These are phyloP conservation scores for Fusarium aywerte DNA, from an alignment of 2,329 filamentous ascomycete genomes.

Conservation along the genomic window DNA sequence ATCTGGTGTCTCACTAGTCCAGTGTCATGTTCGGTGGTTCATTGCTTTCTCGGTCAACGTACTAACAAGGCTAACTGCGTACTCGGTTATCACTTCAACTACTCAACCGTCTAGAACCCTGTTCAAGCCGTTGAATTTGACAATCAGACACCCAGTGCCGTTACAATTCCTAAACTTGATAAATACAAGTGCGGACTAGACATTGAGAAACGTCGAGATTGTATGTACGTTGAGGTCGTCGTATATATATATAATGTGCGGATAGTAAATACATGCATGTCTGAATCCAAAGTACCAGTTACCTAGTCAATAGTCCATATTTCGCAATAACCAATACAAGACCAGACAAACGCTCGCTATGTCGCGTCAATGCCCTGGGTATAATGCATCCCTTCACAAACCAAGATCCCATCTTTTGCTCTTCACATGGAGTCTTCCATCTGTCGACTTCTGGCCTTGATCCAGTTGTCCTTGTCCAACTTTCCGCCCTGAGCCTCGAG, in stretches of 20 bases:
- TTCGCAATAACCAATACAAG: constrained; percentile 37
- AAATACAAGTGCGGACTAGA: background rate
- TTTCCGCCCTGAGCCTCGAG: constrained; percentile 73
- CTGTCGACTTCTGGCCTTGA: constrained; percentile 72
- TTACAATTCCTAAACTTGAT: background rate
- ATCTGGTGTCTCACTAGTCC: background rate
- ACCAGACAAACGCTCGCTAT: constrained; percentile 46
- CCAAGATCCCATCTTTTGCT: constrained; percentile 5
- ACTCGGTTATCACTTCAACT: background rate
- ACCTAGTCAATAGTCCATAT: constrained; percentile 27
- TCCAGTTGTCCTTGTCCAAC: constrained; percentile 72
- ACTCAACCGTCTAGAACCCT: background rate
- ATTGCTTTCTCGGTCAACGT: background rate
- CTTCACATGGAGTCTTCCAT: constrained; percentile 73
- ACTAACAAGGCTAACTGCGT: background rate
- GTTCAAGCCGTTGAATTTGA: background rate
- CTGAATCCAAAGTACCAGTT: constrained; percentile 11
- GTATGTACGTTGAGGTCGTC: background rate
- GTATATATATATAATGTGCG: constrained; percentile 4
- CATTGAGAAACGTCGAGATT: background rate
- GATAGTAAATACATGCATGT: constrained; percentile 17
- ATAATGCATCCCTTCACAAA: constrained; percentile 42
- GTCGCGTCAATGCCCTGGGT: constrained; percentile 45
- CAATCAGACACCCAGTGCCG: background rate
- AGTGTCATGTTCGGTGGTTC: background rate